Evolutionary conservation across 768 basidiomycete genomes (phyloP).

Genomic region (Sporobolomyces phaffii): DNA sequence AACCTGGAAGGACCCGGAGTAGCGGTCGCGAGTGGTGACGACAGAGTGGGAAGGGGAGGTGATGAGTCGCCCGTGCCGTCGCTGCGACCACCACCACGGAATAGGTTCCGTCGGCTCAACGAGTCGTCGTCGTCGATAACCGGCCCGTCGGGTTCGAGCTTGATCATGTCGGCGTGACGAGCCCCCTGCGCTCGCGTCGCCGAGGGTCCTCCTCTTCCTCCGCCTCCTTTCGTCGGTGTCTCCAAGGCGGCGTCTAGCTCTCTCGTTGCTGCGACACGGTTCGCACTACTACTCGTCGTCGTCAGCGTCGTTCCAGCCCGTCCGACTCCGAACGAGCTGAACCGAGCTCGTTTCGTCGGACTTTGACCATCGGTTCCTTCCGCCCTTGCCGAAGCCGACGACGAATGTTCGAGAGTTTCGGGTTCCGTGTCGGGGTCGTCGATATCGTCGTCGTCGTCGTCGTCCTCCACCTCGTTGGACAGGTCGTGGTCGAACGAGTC

Average conservation of each 20-base stretch:
- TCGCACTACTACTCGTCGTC: too few relatives aligned
- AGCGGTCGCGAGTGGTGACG: neutral
- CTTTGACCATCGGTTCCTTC: too few relatives aligned
- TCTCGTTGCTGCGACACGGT: too few relatives aligned
- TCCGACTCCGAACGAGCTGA: neutral
- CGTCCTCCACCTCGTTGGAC: neutral
- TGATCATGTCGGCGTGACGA: conserved; percentile 16
- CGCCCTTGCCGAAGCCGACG: neutral
- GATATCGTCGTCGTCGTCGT: neutral
- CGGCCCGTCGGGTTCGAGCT: conserved; percentile 20
- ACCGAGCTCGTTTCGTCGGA: neutral
- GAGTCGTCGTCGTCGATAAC: too few relatives aligned
- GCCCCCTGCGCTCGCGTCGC: too few relatives aligned
- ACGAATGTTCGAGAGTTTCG: neutral
- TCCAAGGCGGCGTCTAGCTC: too few relatives aligned
- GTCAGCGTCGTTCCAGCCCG: too few relatives aligned
- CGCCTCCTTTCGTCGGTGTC: neutral
- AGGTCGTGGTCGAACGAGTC: neutral
- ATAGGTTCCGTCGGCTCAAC: conserved; percentile 11
- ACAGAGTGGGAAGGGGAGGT: too few relatives aligned
- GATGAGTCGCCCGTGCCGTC: too few relatives aligned
- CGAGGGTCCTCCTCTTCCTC: too few relatives aligned
- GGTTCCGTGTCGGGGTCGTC: neutral
- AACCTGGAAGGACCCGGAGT: too few relatives aligned
- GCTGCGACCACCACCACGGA: neutral